These are phyloP conservation scores for Oryza brachyantha DNA, from an alignment of 176 grass and related monocot species.

Conservation along the genomic window DNA sequence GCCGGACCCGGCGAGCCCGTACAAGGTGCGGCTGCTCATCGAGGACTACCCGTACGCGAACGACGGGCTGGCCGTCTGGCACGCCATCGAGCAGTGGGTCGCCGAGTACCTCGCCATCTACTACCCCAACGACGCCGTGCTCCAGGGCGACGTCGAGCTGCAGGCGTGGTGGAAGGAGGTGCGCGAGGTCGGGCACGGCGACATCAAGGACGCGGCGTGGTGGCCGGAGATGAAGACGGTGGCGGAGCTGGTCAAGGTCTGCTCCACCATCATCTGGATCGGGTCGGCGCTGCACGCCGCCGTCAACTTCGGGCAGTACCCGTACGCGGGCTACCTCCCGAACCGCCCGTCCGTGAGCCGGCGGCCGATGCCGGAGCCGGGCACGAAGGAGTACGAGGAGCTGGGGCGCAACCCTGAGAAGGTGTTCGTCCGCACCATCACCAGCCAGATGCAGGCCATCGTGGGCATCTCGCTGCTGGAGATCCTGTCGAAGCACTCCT, in stretches of 20 bases:
- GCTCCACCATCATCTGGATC: slow-evolving; percentile 53
- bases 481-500: slow-evolving; percentile 58
- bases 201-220: slow-evolving; percentile 59
- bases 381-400: slow-evolving; percentile 16
- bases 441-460: slow-evolving; percentile 47
- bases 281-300: slow-evolving; percentile 44
- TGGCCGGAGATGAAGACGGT: slow-evolving; percentile 65
- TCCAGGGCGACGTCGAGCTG: slow-evolving; percentile 55
- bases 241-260: slow-evolving; percentile 47
- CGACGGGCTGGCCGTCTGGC: slow-evolving; percentile 50
- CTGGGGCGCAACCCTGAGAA: slow-evolving; percentile 43
- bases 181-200: slow-evolving; percentile 57
- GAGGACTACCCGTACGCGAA: slow-evolving; percentile 41
- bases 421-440: slow-evolving; percentile 52
- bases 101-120: slow-evolving; percentile 48
- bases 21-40: slow-evolving; percentile 39
- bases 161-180: slow-evolving; percentile 82
- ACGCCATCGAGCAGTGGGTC: slow-evolving; percentile 52
- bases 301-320: slow-evolving; percentile 58
- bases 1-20: slow-evolving; percentile 21
- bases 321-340: slow-evolving; percentile 49
- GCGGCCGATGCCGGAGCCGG: slow-evolving; percentile 40
- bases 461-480: slow-evolving; percentile 61
- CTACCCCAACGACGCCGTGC: slow-evolving; percentile 41
- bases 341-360: slow-evolving; percentile 53